phyloP scores from a whole-genome alignment of 371 early-diverging fungal species.

The Mucor circinelloides region DNA sequence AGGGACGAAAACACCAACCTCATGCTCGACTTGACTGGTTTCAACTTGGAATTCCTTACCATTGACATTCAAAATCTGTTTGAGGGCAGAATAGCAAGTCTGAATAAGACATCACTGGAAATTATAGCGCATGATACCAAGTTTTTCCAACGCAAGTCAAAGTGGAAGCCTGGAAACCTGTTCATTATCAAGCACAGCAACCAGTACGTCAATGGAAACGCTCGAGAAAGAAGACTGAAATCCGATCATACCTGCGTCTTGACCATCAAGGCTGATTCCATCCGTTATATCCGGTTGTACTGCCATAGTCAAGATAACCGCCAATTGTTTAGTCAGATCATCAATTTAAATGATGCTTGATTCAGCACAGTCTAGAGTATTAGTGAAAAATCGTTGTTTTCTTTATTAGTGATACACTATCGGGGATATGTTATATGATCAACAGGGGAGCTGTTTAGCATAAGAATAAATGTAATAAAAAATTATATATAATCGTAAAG shows the following conservation, averaged over 20 bases:
- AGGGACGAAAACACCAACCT: not conserved
- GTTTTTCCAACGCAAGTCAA: not conserved
- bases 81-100: not conserved
- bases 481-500: not conserved
- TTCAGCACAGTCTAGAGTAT: not conserved
- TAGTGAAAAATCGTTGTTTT: not conserved
- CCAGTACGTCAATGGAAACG: not conserved
- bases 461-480: not conserved
- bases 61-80: not conserved
- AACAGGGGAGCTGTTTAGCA: not conserved
- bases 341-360: not conserved
- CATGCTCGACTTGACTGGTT: not conserved
- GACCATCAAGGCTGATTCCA: not conserved
- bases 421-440: conserved; percentile 1
- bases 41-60: not conserved
- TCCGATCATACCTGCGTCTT: not conserved
- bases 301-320: not conserved
- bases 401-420: not conserved
- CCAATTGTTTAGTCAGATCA: not conserved
- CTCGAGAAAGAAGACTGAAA: not conserved
- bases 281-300: not conserved
- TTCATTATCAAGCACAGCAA: not conserved
- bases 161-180: not conserved
- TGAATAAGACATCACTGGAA: not conserved
- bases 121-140: not conserved